Evolutionary conservation across 2,329 filamentous ascomycete species (phyloP), one percentile per base, ranked within the genome.

Genomic region (Ophiostoma ulmi): DNA sequence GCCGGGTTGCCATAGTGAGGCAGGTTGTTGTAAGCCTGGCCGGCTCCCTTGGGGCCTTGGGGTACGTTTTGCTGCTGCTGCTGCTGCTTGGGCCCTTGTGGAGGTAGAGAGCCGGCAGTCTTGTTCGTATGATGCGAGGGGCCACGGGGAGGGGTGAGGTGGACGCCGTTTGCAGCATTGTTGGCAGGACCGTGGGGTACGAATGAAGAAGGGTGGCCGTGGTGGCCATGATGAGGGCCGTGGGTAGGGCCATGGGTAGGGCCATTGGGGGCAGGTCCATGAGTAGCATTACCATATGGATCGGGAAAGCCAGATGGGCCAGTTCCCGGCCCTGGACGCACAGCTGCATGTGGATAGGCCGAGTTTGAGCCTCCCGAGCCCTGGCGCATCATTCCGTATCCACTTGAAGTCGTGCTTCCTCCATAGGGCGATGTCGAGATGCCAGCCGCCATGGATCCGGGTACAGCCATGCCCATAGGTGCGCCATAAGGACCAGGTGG

Each of bases 1-100:
- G 86, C 85, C 71, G 86, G 86, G 77, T 88, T 88, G 74, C 86
- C 86, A 74, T 87, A 88, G 71, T 81, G 83, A 63, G 85, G 85
- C 73, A 88, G 78, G 75, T 86, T 84, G 72, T 81, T 83, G 75
- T 83, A 87, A 6, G 81, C 77, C 75, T 84, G 84, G 39, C 74
- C 68, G 70, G 73, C 41, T 65, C 69, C 61, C n/a, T 55, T 70
- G 35, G 73, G 69, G 76, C 77, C 65, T 80, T 80, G 80, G 81
- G 26, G 66, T 13, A n/a, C 65, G 26, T 41, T 67, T 66, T 13
- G 36, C 63, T 66, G 38, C 69, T 52, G 65, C 39, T 67, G 26
- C 22, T 52, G 65, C 44, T 74, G 74, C 39, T 74, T 67, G 68
- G 72, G 72, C 1, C 64, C 76, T 71, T 76, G 78, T 73, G 76